Percentiles rank a stretch among this genome's conserved stretches.
phyloP scores from a whole-genome alignment of 2,329 filamentous ascomycete species.

The Aureobasidium sp. region DNA sequence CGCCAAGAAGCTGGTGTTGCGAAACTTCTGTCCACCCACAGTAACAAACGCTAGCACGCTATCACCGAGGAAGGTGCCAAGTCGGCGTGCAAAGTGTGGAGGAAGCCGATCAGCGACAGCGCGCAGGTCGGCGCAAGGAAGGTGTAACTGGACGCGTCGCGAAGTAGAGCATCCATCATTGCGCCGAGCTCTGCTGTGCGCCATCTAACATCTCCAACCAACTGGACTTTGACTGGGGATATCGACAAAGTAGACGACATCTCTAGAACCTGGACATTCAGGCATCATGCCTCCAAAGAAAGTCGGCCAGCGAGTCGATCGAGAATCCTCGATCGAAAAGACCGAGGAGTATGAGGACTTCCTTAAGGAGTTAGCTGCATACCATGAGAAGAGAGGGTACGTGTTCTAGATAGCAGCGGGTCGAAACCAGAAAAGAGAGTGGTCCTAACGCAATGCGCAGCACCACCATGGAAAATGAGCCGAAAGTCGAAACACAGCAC shows the following conservation, averaged over 20 bases:
- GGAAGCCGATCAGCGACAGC: neutral
- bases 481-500: conserved; percentile 67
- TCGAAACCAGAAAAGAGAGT: neutral
- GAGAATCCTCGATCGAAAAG: conserved; percentile 39
- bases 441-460: conserved; percentile 25
- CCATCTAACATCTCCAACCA: neutral
- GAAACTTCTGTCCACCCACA: neutral
- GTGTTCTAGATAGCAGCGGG: conserved; percentile 18
- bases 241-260: neutral
- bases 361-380: conserved; percentile 61
- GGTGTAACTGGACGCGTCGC: neutral
- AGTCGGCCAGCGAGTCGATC: conserved; percentile 26
- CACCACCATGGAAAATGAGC: conserved; percentile 69
- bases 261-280: neutral
- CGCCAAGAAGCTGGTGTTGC: neutral
- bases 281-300: conserved; percentile 18
- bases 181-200: conserved; percentile 1
- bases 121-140: neutral
- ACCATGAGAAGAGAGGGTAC: conserved; percentile 68
- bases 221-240: neutral
- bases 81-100: neutral
- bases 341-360: conserved; percentile 67
- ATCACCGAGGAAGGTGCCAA: neutral
- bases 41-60: neutral
- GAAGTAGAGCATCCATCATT: neutral